A percentile compares a stretch with the other conserved stretches of the same genome.
Conservation (phyloP, 1,139 yeast genomes). For the Nakaseomyces bracarensis region DNA sequence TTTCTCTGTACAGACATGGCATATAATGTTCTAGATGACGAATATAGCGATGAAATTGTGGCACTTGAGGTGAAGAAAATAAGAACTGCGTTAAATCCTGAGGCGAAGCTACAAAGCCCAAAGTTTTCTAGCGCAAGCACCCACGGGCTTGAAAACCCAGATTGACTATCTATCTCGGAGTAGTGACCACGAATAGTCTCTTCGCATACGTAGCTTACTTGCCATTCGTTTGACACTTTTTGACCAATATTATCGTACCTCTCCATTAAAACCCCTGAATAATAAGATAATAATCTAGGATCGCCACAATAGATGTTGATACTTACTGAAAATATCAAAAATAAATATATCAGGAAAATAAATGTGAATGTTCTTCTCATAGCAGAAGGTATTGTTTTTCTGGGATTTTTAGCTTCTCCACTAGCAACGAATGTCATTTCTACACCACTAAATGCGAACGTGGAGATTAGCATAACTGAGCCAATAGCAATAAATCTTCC, state of each 20-base stretch:
- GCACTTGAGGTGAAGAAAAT: constrained; percentile 64
- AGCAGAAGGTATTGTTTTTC: constrained; percentile 69
- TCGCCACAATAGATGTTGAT: constrained; percentile 69
- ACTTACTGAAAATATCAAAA: constrained; percentile 61
- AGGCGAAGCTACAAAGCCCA: constrained; percentile 57
- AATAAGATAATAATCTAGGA: constrained; percentile 43
- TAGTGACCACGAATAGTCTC: constrained; percentile 8
- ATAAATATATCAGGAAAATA: constrained; percentile 54
- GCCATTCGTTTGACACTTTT: constrained; percentile 23
- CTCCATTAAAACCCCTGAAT: constrained; percentile 9
- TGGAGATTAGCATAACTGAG: constrained; percentile 53
- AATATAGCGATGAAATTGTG: constrained; percentile 35
- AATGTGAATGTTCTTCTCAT: constrained; percentile 66
- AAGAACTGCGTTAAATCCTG: constrained; percentile 59
- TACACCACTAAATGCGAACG: constrained; percentile 72
- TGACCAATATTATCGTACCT: constrained; percentile 15
- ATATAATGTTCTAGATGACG: constrained; percentile 36
- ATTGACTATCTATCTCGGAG: constrained; percentile 27
- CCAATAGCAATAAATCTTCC: constrained; percentile 61
- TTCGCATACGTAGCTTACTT: constrained; percentile 18
- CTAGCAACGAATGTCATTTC: constrained; percentile 79
- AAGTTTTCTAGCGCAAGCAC: constrained; percentile 64
- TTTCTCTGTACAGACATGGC: constrained; percentile 54
- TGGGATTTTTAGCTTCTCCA: constrained; percentile 78
- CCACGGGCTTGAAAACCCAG: constrained; percentile 70